Conservation (phyloP, 257 asterid genomes). For the Fraxinus pennsylvanica region DNA sequence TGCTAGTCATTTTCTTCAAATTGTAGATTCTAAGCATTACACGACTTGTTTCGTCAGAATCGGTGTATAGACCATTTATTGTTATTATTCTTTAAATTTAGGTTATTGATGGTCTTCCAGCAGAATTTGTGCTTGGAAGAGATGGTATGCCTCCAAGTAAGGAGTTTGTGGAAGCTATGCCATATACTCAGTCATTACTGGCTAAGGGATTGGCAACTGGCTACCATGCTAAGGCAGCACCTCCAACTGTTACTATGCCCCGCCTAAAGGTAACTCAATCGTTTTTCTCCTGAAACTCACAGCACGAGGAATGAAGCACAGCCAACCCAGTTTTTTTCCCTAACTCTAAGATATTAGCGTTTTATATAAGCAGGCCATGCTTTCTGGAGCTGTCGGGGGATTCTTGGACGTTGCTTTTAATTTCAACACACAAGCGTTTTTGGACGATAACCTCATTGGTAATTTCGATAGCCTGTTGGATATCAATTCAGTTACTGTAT, state of each 20-base stretch:
- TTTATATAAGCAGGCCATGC: slow-evolving; percentile 65
- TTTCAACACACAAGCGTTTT: slow-evolving; percentile 79
- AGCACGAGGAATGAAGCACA: slow-evolving; percentile 18
- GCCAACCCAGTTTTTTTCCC: not conserved
- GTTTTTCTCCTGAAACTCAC: not conserved
- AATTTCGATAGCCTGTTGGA: slow-evolving; percentile 30
- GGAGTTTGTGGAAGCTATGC: slow-evolving; percentile 73
- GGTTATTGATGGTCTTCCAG: slow-evolving; percentile 96
- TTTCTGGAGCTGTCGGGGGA: slow-evolving; percentile 94
- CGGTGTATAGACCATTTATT: slow-evolving; percentile 5
- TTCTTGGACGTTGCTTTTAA: slow-evolving; percentile 86
- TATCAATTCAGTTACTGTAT: slow-evolving; percentile 11
- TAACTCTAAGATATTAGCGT: slow-evolving; percentile 5
- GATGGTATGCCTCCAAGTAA: slow-evolving; percentile 70
- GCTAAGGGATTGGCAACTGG: slow-evolving; percentile 70
- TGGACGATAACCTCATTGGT: slow-evolving; percentile 96
- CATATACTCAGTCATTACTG: slow-evolving; percentile 76
- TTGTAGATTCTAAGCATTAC: not conserved
- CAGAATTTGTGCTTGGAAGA: slow-evolving; percentile 87
- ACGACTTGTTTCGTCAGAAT: not conserved
- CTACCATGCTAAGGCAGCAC: slow-evolving; percentile 91
- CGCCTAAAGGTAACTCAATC: slow-evolving; percentile 68
- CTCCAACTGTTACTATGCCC: slow-evolving; percentile 98
- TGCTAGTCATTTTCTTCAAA: slow-evolving; percentile 12
- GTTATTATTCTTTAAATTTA: slow-evolving; percentile 25